Base-by-base conservation (phyloP, 2,329 filamentous ascomycete genomes). In the Keithomyces neogunnii region DNA sequence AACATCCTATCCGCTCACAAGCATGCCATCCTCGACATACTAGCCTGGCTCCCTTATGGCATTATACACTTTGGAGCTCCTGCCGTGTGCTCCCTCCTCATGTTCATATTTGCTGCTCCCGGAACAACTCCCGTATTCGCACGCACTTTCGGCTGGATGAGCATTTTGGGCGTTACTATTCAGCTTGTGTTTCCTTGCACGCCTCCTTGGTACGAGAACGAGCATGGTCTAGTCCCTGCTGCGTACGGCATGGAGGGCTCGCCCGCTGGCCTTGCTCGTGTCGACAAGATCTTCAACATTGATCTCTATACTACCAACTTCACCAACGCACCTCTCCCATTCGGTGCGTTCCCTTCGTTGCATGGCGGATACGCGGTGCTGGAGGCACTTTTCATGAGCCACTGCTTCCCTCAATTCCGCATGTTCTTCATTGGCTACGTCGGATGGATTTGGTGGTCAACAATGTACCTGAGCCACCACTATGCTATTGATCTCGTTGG, bases 381-480 rank as follows among this genome's bases (percentile, higher is more conserved):
- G 50, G 89, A 95, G 68, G 90, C 89, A 28, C 78, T 96, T 13
- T 96, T 96, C 75, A 88, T 97, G 84, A 88, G 86, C 69, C 86
- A 95, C 69, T 84, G 88, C 66, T 96, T 97, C 75, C 92, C 92
- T 4, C 83, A 82, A 55, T 79, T 95, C 58, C 84, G 87, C 58
- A 82, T 85, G 10, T 70, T 93, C 49, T 95, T 95, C 70, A 80
- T 91, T 56, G 76, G 80, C 57, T 97, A 96, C 69, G 86, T 87
- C 44, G 80, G 87, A 65, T 96, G 92, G 92, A 84, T 96, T 62
- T 96, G 90, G 88, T 97, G 92, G 90, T 88, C 91, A 10, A 97
- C 92, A 59, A 96, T 97, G 89, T 96, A 97, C 66, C 81, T 97
- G 49, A 95, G 89, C 63, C 92, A 97, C 70, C 92, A 97, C 73